These are phyloP conservation scores for Coccomyxa sp. DNA, from an alignment of 139 green algal species.

Conservation along the genomic window DNA sequence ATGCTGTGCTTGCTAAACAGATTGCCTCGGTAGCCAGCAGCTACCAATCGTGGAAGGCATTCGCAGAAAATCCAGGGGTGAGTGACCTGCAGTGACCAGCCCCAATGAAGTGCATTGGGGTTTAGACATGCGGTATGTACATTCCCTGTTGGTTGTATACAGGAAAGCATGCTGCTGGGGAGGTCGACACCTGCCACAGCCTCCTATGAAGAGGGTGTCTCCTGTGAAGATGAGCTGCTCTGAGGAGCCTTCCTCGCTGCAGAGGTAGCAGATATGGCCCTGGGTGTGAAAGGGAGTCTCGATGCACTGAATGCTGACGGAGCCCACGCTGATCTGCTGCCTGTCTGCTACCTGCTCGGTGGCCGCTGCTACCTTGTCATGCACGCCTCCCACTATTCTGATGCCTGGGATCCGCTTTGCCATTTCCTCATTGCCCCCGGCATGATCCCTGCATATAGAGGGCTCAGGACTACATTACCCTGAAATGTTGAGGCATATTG, in stretches of 20 bases:
- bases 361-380: not conserved
- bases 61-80: too few relatives aligned
- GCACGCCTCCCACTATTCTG: not conserved
- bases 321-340: not conserved
- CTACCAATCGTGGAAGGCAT: too few relatives aligned
- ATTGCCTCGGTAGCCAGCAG: too few relatives aligned
- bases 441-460: slow-evolving; percentile 12
- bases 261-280: slow-evolving; percentile 23
- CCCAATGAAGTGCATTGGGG: too few relatives aligned
- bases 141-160: too few relatives aligned
- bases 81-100: too few relatives aligned
- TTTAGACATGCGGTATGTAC: too few relatives aligned
- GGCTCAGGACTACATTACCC: too few relatives aligned
- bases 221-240: slow-evolving; percentile 8
- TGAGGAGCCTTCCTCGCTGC: not conserved
- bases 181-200: slow-evolving; percentile 10
- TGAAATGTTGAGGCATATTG: slow-evolving; percentile 11
- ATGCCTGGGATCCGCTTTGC: not conserved
- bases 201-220: slow-evolving; percentile 15
- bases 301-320: not conserved
- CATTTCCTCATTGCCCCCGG: slow-evolving; percentile 15
- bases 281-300: not conserved
- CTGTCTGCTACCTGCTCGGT: not conserved
- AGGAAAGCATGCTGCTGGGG: too few relatives aligned
- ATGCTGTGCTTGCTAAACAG: too few relatives aligned